These are phyloP conservation scores for Phlyctochytrium arcticum DNA, from an alignment of 192 early-diverging fungal species.

Conservation along the genomic window DNA sequence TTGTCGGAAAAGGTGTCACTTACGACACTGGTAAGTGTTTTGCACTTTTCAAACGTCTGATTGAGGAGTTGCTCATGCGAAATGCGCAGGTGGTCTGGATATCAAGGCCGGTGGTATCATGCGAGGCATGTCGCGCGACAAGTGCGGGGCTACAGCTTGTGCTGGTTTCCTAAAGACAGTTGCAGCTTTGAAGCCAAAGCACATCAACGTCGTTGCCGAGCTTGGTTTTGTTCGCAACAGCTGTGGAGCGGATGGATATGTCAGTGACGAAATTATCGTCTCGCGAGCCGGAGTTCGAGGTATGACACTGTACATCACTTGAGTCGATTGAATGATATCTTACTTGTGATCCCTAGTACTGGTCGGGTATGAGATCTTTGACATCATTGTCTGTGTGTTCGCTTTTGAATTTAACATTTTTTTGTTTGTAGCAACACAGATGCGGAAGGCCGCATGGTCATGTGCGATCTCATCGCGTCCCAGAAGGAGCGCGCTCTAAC, in stretches of 20 bases:
- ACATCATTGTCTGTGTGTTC: constrained; percentile 1
- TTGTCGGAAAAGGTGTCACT: constrained; percentile 75
- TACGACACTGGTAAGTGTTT: too few species aligned
- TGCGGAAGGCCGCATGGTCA: constrained; percentile 87
- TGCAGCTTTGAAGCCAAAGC: constrained; percentile 54
- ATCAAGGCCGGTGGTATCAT: constrained; percentile 78
- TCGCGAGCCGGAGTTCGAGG: constrained; percentile 71
- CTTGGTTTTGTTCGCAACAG: constrained; percentile 81
- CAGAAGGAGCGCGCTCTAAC: constrained; percentile 41
- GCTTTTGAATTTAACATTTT: neutral
- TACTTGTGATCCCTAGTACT: neutral
- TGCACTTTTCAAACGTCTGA: too few species aligned
- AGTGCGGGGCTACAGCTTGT: constrained; percentile 78
- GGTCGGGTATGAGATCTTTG: neutral
- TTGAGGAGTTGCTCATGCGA: too few species aligned
- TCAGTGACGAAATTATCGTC: constrained; percentile 77
- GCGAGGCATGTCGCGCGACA: constrained; percentile 89
- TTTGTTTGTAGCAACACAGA: constrained; percentile 77
- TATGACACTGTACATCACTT: constrained; percentile 7
- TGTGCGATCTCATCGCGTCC: constrained; percentile 49
- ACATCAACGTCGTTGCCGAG: constrained; percentile 65
- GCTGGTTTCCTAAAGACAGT: constrained; percentile 81
- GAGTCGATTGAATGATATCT: neutral
- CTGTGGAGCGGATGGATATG: constrained; percentile 74
- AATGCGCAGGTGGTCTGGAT: constrained; percentile 85